These are phyloP conservation scores for Gnomoniopsis sp. DNA, from an alignment of 2,329 filamentous ascomycete genomes.

Conservation along the genomic window DNA sequence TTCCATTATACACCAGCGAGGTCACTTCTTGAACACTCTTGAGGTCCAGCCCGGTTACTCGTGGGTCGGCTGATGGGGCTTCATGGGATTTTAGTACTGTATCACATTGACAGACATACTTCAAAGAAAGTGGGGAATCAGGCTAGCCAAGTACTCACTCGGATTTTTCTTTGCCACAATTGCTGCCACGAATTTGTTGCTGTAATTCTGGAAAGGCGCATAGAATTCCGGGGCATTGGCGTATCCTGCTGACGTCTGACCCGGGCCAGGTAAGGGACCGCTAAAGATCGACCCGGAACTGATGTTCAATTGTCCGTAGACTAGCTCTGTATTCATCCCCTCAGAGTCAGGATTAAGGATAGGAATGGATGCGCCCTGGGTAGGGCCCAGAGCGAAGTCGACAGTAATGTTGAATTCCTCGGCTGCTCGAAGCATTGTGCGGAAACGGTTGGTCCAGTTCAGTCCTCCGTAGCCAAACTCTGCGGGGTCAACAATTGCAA, in stretches of 20 bases:
- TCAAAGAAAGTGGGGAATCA: background rate
- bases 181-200: conserved; percentile 8
- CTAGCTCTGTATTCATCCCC: conserved; percentile 9
- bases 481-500: conserved; percentile 7
- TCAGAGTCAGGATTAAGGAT: conserved; percentile 3
- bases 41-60: conserved; percentile 4
- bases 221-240: conserved; percentile 5
- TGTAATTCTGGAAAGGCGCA: conserved; percentile 4
- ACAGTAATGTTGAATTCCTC: conserved; percentile 9
- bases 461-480: conserved; percentile 4
- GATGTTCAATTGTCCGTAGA: conserved; percentile 4
- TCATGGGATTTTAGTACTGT: too few relatives aligned
- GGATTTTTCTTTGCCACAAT: background rate
- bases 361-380: conserved; percentile 8
- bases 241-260: background rate
- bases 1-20: conserved; percentile 1
- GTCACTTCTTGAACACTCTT: conserved; percentile 3
- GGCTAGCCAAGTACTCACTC: background rate
- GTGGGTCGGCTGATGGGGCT: background rate
- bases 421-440: conserved; percentile 6
- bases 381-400: conserved; percentile 10
- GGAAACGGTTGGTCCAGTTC: conserved; percentile 6
- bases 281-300: conserved; percentile 6
- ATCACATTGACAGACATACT: too few relatives aligned
- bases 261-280: conserved; percentile 2